Evolutionary conservation across 1,139 yeast species (phyloP).

Genomic region (Pichia sorboxylosa): DNA sequence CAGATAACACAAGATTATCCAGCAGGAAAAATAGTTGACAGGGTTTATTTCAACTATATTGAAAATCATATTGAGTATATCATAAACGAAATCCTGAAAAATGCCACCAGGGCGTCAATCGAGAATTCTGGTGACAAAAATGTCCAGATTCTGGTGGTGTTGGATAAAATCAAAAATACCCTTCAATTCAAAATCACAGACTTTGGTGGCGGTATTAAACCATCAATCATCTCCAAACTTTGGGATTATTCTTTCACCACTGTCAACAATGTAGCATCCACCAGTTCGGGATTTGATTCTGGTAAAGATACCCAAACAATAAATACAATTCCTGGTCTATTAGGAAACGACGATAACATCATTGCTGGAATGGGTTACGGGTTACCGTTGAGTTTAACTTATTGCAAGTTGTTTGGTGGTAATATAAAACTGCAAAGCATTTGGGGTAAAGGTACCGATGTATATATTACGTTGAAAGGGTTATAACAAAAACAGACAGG

Average conservation of each 20-base stretch:
- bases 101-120: slow-evolving; percentile 75
- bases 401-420: slow-evolving; percentile 64
- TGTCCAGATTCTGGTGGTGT: slow-evolving; percentile 55
- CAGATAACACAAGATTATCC: slow-evolving; percentile 9
- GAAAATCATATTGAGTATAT: slow-evolving; percentile 83
- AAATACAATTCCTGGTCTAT: slow-evolving; percentile 15
- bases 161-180: slow-evolving; percentile 26
- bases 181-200: slow-evolving; percentile 70
- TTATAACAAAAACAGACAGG: slow-evolving; percentile 17
- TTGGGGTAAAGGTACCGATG: slow-evolving; percentile 78
- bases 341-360: slow-evolving; percentile 32
- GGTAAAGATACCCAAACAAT: neutral
- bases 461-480: slow-evolving; percentile 42
- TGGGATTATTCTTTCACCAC: slow-evolving; percentile 85
- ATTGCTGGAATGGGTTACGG: slow-evolving; percentile 98
- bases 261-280: slow-evolving; percentile 21
- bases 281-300: neutral
- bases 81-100: slow-evolving; percentile 76
- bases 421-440: slow-evolving; percentile 67
- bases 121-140: slow-evolving; percentile 51
- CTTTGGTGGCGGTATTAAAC: slow-evolving; percentile 79
- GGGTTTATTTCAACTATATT: slow-evolving; percentile 54
- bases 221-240: slow-evolving; percentile 49
- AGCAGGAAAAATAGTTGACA: slow-evolving; percentile 8
- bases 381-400: slow-evolving; percentile 69